Base-by-base conservation (phyloP, 441 rosid genomes). In the Macaranga tanarius region DNA sequence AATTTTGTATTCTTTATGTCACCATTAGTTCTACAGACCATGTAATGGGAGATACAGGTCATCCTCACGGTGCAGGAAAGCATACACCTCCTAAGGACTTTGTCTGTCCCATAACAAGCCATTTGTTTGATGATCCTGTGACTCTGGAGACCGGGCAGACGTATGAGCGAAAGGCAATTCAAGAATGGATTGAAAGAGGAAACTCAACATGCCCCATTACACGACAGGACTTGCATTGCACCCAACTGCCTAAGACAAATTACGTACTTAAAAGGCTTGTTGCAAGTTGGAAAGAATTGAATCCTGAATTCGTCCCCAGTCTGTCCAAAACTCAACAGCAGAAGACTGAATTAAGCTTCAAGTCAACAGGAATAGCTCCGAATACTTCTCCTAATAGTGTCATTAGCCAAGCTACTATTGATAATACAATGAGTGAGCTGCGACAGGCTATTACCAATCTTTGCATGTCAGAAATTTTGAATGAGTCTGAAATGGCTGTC, bases 71-170 rank as follows among this genome's bases (percentile, higher is more conserved):
- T 13, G 77, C 73, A 22, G 87, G 84, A 28, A 87, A 86, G 61
- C 81, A 84, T 52, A 73, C 87, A 25, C 86, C 88, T 50, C 91
- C 90, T 0, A 90, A 87, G 82, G 93, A 90, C 76, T 90, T 90
- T 62, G 85, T 90, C 28, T 90, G 96, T 74, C 96, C 91, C 62
- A 88, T 90, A 56, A 90, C 93, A 17, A 86, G 87, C 80, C 85
- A 86, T 56, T 44, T 86, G 12, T 88, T 90, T 63, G 80, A 81
- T 67, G 93, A 87, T 71, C 96, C 96, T 0, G 96, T 88, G 65
- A 90, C 96, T 67, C 85, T 90, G 0, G 96, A 90, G 82, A 90
- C 96, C 6, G 96, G 96, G 4, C 96, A 90, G 89, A 90, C 96
- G 0, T 90, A 90, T 17, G 96, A 90, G 80, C 84, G 96, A 26